Conservation (phyloP, 306 rosid species). For the Geum urbanum region DNA sequence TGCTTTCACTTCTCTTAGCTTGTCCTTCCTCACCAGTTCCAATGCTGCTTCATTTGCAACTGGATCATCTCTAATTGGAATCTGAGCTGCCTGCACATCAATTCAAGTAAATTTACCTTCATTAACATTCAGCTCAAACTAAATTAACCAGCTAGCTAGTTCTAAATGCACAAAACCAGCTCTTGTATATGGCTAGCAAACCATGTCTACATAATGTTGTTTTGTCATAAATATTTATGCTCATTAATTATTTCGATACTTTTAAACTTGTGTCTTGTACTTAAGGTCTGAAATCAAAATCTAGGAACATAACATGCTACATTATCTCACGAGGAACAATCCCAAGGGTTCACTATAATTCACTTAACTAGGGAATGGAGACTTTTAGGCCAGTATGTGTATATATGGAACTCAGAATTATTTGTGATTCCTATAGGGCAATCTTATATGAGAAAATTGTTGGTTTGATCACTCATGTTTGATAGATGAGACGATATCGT, state of each 20-base stretch:
- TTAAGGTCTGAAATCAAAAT: background rate
- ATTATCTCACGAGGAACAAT: background rate
- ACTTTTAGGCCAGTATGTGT: background rate
- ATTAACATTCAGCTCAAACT: background rate
- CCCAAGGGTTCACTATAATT: background rate
- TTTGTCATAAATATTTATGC: too few species aligned
- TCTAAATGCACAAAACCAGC: background rate
- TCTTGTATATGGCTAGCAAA: background rate
- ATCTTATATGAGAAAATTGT: too few species aligned
- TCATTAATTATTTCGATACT: too few species aligned
- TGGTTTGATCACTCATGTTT: too few species aligned
- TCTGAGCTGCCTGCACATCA: slow-evolving; percentile 71
- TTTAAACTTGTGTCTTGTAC: background rate
- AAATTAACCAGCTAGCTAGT: background rate
- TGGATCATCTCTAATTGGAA: slow-evolving; percentile 72
- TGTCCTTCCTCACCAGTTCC: slow-evolving; percentile 79
- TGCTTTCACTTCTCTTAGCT: slow-evolving; percentile 72
- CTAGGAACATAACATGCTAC: background rate
- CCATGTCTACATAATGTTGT: too few species aligned
- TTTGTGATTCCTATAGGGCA: too few species aligned
- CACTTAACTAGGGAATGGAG: background rate
- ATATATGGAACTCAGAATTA: too few species aligned
- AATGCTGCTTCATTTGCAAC: slow-evolving; percentile 77
- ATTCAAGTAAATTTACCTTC: background rate
- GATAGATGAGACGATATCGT: too few species aligned